Evolutionary conservation across 2,329 filamentous ascomycete genomes (phyloP), one percentile per base, ranked within the genome.

Genomic region (Juglanconis sp.): DNA sequence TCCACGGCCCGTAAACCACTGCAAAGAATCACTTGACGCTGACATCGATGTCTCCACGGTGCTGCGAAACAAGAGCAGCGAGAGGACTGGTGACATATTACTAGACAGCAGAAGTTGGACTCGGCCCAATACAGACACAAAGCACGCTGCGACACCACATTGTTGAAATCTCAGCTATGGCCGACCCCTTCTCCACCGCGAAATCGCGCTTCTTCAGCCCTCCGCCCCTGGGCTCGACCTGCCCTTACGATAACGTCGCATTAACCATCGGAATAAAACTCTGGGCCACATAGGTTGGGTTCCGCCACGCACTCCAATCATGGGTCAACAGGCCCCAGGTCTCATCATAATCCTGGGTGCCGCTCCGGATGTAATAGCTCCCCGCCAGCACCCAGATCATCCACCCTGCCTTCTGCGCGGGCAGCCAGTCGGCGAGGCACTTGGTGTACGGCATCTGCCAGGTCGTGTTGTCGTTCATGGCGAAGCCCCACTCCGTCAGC

Each of bases 351-450:
- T 86, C 82, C 67, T 84, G 81, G 0, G 59, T 74, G 0, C 83
- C 83, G 5, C 71, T 68, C 1, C 83, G 73, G 58, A 81, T 77
- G 65, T 87, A 87, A 66, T 87, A 87, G 66, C 81, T 84, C 1
- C 83, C 83, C 0, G 76, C 76, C 13, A 88, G 57, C 38, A 84
- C 85, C 81, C 84, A 87, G 71, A 82, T 75, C 69, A 82, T 78
- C 83, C 84, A 84, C 11, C 84, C 79, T 0, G 78, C 76, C 71
- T 81, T 76, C 65, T 78, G 72, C 44, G 72, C 69, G 0, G 78
- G 76, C 53, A 87, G 69, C 66, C 77, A 85, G 13, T 71, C 70
- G 5, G 77, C 74, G 63, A 86, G 69, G 63, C 84, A 86, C 11
- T 74, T 76, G 3, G 81, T 74, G 67, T 87, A 87, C 2, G 79